Conservation (phyloP, 495 filamentous ascomycete species). For the Diplogelasinospora grovesii region DNA sequence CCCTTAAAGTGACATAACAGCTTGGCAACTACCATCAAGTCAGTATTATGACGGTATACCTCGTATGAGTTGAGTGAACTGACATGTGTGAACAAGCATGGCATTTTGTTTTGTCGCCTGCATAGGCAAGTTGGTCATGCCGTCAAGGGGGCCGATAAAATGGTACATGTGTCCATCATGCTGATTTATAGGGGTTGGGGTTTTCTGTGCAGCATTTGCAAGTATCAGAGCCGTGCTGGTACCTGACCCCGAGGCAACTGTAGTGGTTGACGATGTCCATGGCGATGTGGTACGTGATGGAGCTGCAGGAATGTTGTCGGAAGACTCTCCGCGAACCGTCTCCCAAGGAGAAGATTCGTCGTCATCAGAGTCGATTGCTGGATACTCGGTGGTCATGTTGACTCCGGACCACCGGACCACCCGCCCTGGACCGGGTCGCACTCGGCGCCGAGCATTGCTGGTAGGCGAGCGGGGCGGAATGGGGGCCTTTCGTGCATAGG, state of each 20-base stretch:
- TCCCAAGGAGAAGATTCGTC: slow-evolving; percentile 7
- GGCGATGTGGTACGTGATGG: not conserved
- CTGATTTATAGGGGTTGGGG: not conserved
- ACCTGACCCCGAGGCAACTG: too few species aligned
- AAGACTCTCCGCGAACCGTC: slow-evolving; percentile 5
- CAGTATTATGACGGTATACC: not conserved
- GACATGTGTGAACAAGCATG: slow-evolving; percentile 10
- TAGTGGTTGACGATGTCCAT: not conserved
- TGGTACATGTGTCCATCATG: slow-evolving; percentile 4
- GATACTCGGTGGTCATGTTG: slow-evolving; percentile 6
- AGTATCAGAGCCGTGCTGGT: too few species aligned
- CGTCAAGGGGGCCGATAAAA: slow-evolving; percentile 9
- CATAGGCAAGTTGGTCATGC: slow-evolving; percentile 9
- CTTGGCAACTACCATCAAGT: slow-evolving; percentile 47
- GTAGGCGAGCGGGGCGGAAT: not conserved
- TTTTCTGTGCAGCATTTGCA: not conserved
- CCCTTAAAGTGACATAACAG: slow-evolving; percentile 38
- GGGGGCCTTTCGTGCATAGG: slow-evolving; percentile 3
- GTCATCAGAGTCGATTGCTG: slow-evolving; percentile 4
- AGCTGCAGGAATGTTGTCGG: not conserved
- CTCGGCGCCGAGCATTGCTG: too few species aligned
- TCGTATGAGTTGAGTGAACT: not conserved
- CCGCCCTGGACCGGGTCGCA: too few species aligned
- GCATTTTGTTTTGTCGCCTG: slow-evolving; percentile 11
- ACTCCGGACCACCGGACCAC: slow-evolving; percentile 6